Conservation (phyloP, 2,329 filamentous ascomycete genomes). For the Onygenales sp. region DNA sequence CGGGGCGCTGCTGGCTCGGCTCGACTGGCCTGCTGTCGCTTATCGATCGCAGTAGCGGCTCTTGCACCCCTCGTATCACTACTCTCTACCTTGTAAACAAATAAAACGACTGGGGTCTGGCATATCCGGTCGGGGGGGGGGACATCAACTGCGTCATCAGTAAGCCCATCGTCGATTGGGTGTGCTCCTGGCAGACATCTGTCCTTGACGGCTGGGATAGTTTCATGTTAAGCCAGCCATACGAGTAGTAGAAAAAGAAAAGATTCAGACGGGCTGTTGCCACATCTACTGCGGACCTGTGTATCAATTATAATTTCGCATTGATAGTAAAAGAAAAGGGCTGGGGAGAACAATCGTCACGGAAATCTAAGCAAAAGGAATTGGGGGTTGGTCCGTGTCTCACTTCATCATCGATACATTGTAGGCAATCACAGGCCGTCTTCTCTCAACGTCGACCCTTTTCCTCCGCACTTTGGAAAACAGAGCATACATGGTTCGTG, state of each 20-base stretch:
- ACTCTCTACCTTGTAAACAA: not conserved
- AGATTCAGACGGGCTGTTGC: not conserved
- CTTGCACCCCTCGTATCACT: not conserved
- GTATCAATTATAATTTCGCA: not conserved
- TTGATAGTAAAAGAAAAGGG: slow-evolving; percentile 1
- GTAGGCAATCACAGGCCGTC: not conserved
- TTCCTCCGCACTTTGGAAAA: not conserved
- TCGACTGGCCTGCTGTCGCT: not conserved
- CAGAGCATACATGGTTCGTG: not conserved
- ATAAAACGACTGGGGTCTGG: not conserved
- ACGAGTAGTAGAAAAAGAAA: not conserved
- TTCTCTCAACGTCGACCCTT: not conserved
- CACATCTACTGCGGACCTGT: not conserved
- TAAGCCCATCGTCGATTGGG: not conserved
- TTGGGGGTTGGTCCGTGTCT: not conserved
- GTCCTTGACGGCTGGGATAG: not conserved
- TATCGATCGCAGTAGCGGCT: not conserved
- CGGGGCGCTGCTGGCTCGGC: not conserved
- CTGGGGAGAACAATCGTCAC: not conserved
- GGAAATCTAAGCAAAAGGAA: slow-evolving; percentile 1
- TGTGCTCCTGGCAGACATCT: not conserved
- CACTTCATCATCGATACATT: not conserved
- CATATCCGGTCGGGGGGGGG: too few relatives aligned
- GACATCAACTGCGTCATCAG: not conserved
- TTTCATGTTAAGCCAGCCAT: not conserved